Conservation (phyloP, 768 basidiomycete species). For the Favolaschia claudopus region DNA sequence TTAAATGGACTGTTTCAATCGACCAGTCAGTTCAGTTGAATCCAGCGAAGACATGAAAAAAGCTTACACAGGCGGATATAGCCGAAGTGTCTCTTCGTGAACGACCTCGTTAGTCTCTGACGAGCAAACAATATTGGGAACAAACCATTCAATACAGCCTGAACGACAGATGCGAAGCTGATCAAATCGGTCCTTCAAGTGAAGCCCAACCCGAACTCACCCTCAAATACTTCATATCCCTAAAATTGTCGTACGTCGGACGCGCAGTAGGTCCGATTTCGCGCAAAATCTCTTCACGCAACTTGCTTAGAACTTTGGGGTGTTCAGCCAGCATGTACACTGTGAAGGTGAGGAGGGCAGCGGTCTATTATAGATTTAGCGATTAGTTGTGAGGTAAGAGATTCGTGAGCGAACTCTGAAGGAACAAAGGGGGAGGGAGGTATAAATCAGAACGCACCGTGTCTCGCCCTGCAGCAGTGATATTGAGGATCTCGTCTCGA, state of each 20-base stretch:
- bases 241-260: constrained; percentile 63
- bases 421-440: background rate
- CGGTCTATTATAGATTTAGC: constrained; percentile 42
- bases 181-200: too few relatives aligned
- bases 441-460: constrained; percentile 41
- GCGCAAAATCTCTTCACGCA: constrained; percentile 58
- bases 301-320: constrained; percentile 51
- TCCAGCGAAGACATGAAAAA: too few relatives aligned
- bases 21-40: too few relatives aligned
- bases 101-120: background rate
- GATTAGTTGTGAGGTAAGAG: too few relatives aligned
- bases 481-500: constrained; percentile 53
- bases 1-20: too few relatives aligned
- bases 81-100: constrained; percentile 53
- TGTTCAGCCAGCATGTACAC: constrained; percentile 63
- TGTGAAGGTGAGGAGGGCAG: constrained; percentile 59
- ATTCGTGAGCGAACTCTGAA: too few relatives aligned
- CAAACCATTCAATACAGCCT: constrained; percentile 12
- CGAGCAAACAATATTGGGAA: background rate
- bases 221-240: constrained; percentile 64
- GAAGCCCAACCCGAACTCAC: too few relatives aligned
- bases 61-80: constrained; percentile 61
- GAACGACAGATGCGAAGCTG: too few relatives aligned
- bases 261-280: constrained; percentile 50
- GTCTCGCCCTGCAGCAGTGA: constrained; percentile 54